phyloP scores from a whole-genome alignment of 768 basidiomycete species.

The Boletus sensibilis region DNA sequence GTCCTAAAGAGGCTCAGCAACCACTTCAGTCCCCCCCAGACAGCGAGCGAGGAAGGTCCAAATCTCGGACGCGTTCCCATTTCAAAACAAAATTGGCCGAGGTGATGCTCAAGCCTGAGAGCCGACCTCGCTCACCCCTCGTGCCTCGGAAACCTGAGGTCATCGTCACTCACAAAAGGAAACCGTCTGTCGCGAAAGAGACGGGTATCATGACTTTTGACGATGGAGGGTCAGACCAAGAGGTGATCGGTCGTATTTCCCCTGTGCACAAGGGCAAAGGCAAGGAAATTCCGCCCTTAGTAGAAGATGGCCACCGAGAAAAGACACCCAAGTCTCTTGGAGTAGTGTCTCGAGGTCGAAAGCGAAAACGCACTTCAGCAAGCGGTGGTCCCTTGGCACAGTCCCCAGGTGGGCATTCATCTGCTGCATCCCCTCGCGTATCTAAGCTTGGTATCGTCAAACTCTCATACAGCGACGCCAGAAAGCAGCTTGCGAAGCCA shows the following conservation, averaged over 20 bases:
- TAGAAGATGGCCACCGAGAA: slow-evolving; percentile 3
- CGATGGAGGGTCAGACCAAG: neutral
- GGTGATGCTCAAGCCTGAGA: neutral
- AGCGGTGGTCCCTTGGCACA: slow-evolving; percentile 1
- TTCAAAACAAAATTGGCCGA: slow-evolving; percentile 1
- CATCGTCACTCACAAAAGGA: slow-evolving; percentile 6
- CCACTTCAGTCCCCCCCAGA: slow-evolving; percentile 15
- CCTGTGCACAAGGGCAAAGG: slow-evolving; percentile 15
- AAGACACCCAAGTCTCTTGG: slow-evolving; percentile 15
- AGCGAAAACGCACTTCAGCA: slow-evolving; percentile 27
- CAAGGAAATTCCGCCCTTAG: slow-evolving; percentile 10
- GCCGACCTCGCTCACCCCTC: slow-evolving; percentile 2
- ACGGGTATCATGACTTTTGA: neutral
- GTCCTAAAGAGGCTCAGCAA: slow-evolving; percentile 3
- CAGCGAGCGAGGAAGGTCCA: slow-evolving; percentile 14
- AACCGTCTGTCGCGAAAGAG: neutral
- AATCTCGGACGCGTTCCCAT: slow-evolving; percentile 6
- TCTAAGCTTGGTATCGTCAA: slow-evolving; percentile 10
- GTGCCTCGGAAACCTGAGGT: slow-evolving; percentile 13
- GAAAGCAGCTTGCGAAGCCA: slow-evolving; percentile 9
- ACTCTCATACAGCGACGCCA: slow-evolving; percentile 2
- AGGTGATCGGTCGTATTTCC: neutral
- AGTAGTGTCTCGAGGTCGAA: slow-evolving; percentile 11
- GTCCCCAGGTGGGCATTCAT: slow-evolving; percentile 24
- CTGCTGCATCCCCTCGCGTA: neutral